Evolutionary conservation across 352 stramenopile genomes (phyloP).

Genomic region (Blastocystis sp.): DNA sequence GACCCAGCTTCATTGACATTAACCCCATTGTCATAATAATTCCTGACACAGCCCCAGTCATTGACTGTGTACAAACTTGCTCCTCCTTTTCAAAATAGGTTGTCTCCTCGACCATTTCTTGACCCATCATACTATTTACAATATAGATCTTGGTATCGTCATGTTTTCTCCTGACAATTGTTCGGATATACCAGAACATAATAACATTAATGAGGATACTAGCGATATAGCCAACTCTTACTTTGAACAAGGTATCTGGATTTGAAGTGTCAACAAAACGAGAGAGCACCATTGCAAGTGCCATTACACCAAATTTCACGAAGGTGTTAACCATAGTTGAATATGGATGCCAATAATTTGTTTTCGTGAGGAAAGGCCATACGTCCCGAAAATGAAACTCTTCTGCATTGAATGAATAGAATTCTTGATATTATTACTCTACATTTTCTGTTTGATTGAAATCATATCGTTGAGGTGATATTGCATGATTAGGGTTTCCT

Average conservation of each 20-base stretch:
- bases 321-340: background rate
- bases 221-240: constrained; percentile 46
- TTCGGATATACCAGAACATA: constrained; percentile 48
- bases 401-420: background rate
- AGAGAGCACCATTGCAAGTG: constrained; percentile 47
- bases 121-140: constrained; percentile 36
- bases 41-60: background rate
- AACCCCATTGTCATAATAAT: constrained; percentile 38
- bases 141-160: constrained; percentile 60
- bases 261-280: constrained; percentile 51
- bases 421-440: too few relatives aligned
- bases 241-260: constrained; percentile 14
- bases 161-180: background rate
- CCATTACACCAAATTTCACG: constrained; percentile 5
- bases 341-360: background rate
- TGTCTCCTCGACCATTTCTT: constrained; percentile 29
- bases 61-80: constrained; percentile 26
- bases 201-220: background rate
- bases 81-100: constrained; percentile 58
- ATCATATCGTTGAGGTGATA: too few relatives aligned
- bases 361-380: background rate
- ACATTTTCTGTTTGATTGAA: too few relatives aligned
- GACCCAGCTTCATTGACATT: constrained; percentile 42
- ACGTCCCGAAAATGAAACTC: background rate
- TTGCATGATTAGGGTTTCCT: too few relatives aligned